These are phyloP conservation scores for Geranomyces variabilis DNA, from an alignment of 192 early-diverging fungal species.

Conservation along the genomic window DNA sequence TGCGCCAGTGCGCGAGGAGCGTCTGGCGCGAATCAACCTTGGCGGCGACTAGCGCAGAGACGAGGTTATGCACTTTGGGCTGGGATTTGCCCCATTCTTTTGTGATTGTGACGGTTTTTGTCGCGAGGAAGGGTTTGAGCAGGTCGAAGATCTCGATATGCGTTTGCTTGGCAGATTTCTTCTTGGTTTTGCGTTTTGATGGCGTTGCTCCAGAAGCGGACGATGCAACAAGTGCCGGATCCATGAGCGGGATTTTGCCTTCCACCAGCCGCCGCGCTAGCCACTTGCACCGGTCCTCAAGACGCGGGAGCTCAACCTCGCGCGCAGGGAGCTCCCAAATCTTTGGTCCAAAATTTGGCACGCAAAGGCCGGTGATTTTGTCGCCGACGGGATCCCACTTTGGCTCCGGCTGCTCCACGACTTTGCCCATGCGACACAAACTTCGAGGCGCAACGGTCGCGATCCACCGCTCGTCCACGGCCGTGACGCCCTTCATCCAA, in stretches of 20 bases:
- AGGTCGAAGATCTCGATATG: slow-evolving; percentile 17
- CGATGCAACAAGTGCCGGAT: neutral
- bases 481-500: slow-evolving; percentile 76
- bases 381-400: slow-evolving; percentile 57
- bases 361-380: slow-evolving; percentile 42
- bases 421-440: slow-evolving; percentile 73
- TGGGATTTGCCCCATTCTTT: slow-evolving; percentile 52
- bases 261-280: slow-evolving; percentile 59
- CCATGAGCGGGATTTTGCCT: slow-evolving; percentile 42
- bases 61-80: slow-evolving; percentile 39
- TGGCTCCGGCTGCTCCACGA: slow-evolving; percentile 76
- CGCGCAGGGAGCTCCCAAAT: slow-evolving; percentile 55
- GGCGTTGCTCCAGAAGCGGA: neutral
- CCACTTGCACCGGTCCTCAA: slow-evolving; percentile 32
- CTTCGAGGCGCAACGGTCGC: slow-evolving; percentile 69
- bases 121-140: slow-evolving; percentile 42
- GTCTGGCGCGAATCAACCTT: slow-evolving; percentile 26
- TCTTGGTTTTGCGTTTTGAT: slow-evolving; percentile 15
- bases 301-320: slow-evolving; percentile 43
- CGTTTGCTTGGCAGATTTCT: neutral
- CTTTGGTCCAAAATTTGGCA: slow-evolving; percentile 55
- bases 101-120: slow-evolving; percentile 48
- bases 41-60: slow-evolving; percentile 35
- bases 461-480: slow-evolving; percentile 81
- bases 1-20: slow-evolving; percentile 48